These are phyloP conservation scores for Mortierella antarctica DNA, from an alignment of 192 early-diverging fungal genomes.

Conservation along the genomic window DNA sequence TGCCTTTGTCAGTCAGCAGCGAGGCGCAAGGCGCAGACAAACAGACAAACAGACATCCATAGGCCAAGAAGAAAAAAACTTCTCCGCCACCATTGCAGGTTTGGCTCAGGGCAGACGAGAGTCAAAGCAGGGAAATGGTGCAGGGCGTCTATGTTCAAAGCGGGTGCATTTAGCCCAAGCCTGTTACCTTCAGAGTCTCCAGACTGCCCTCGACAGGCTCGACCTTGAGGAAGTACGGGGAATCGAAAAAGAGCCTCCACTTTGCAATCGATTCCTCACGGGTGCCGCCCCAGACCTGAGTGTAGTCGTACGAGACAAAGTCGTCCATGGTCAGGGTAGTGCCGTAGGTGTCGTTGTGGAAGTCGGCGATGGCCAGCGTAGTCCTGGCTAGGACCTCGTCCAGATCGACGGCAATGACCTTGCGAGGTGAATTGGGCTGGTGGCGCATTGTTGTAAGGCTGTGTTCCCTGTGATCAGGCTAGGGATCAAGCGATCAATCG, in stretches of 20 bases:
- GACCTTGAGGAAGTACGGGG: conserved; percentile 62
- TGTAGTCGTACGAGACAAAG: conserved; percentile 62
- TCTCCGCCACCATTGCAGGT: too few species aligned
- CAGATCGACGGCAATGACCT: conserved; percentile 64
- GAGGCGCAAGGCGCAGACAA: too few species aligned
- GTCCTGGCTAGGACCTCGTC: conserved; percentile 68
- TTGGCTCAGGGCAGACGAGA: neutral
- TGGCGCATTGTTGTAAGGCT: conserved; percentile 27
- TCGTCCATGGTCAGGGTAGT: conserved; percentile 59
- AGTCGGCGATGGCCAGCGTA: conserved; percentile 59
- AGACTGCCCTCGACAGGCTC: conserved; percentile 63
- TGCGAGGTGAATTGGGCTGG: conserved; percentile 39
- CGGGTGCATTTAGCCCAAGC: neutral
- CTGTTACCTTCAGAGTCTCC: conserved; percentile 60
- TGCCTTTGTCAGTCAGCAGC: too few species aligned
- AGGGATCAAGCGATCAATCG: too few species aligned
- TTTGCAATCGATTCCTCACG: conserved; percentile 63
- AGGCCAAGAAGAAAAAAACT: neutral
- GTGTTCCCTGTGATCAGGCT: too few species aligned
- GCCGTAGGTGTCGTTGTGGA: conserved; percentile 64
- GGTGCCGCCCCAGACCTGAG: conserved; percentile 66
- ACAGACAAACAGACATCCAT: neutral
- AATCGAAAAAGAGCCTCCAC: conserved; percentile 67
- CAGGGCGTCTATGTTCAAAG: neutral
- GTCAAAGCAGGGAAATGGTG: neutral